phyloP scores from a whole-genome alignment of 306 rosid genomes.

The Prunus mira region DNA sequence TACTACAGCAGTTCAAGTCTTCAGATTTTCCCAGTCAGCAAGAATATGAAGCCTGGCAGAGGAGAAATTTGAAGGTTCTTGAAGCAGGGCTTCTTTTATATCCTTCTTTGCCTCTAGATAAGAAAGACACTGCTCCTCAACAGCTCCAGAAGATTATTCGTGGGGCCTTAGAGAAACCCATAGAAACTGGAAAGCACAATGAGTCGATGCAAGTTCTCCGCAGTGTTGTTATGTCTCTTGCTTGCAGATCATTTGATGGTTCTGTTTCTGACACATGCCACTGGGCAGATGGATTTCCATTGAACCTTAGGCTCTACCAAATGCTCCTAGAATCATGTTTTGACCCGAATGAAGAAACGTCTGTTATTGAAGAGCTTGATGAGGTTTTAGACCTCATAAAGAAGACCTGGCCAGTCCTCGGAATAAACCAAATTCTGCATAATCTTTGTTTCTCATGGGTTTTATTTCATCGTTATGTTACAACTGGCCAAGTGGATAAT shows the following conservation, averaged over 20 bases:
- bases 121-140: conserved; percentile 54
- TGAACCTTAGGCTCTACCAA: conserved; percentile 90
- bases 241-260: conserved; percentile 72
- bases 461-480: conserved; percentile 71
- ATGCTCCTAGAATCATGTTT: conserved; percentile 83
- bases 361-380: conserved; percentile 87
- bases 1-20: conserved; percentile 70
- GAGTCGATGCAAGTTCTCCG: conserved; percentile 67
- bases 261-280: conserved; percentile 62
- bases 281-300: conserved; percentile 96
- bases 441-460: conserved; percentile 84
- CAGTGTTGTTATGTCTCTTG: conserved; percentile 61
- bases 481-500: conserved; percentile 66
- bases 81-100: conserved; percentile 74
- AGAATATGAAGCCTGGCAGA: conserved; percentile 79
- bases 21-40: conserved; percentile 67
- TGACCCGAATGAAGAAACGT: conserved; percentile 62
- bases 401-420: conserved; percentile 90
- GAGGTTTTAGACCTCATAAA: conserved; percentile 87
- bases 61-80: conserved; percentile 75
- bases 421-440: conserved; percentile 79
- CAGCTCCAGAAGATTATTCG: conserved; percentile 52
- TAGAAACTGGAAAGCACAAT: conserved; percentile 47
- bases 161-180: conserved; percentile 64
- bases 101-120: conserved; percentile 66